These are phyloP conservation scores for Purpureocillium lavendulum DNA, from an alignment of 2,329 filamentous ascomycete species.

Conservation along the genomic window DNA sequence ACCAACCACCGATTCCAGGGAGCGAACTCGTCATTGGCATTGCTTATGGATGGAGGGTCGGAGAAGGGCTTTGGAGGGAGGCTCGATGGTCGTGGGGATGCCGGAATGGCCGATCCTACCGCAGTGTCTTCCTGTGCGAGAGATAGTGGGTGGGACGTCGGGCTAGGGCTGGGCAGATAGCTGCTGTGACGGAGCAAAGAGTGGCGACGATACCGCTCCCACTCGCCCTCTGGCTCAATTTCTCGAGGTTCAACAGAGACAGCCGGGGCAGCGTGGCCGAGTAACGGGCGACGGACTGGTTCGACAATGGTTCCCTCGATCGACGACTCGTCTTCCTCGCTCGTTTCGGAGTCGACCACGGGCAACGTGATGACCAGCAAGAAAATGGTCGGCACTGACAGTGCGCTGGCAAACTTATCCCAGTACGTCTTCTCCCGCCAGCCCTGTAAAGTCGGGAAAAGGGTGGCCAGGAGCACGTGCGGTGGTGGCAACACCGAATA, in stretches of 20 bases:
- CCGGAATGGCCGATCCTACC: constrained; percentile 3
- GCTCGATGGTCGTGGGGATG: not conserved
- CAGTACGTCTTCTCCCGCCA: constrained; percentile 79
- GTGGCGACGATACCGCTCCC: constrained; percentile 48
- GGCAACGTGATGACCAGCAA: constrained; percentile 84
- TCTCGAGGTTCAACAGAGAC: constrained; percentile 24
- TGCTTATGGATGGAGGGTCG: constrained; percentile 20
- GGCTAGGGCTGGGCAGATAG: constrained; percentile 4
- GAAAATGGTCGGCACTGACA: constrained; percentile 86
- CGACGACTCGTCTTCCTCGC: constrained; percentile 28
- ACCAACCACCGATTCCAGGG: constrained; percentile 92
- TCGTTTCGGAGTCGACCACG: constrained; percentile 68
- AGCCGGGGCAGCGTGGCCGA: constrained; percentile 23
- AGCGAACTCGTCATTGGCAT: constrained; percentile 31
- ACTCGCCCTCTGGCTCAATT: constrained; percentile 42
- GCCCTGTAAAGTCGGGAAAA: constrained; percentile 80
- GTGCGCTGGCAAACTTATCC: constrained; percentile 72
- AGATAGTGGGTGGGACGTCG: constrained; percentile 10
- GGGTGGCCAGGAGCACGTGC: constrained; percentile 57
- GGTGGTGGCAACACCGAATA: constrained; percentile 65
- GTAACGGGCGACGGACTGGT: constrained; percentile 13
- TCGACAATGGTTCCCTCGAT: constrained; percentile 19
- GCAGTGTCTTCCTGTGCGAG: constrained; percentile 13
- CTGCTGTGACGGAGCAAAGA: constrained; percentile 24
- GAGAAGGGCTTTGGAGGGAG: constrained; percentile 21